Base-by-base conservation (phyloP, 257 asterid species). In the Solanum okadae region DNA sequence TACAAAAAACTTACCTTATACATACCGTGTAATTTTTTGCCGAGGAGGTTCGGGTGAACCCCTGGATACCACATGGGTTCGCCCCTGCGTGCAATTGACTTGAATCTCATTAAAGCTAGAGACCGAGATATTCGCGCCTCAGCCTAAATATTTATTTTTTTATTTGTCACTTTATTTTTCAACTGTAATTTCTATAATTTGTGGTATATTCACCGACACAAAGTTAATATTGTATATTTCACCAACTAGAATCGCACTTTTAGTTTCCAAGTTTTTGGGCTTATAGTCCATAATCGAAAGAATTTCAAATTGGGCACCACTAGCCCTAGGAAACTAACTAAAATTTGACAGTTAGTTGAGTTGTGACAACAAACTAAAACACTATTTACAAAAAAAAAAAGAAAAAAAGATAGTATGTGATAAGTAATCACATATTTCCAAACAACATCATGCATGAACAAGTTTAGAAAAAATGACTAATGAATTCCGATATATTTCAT, bases 121-220 rank as follows among this genome's bases (percentile, higher is more conserved):
- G 5, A 56, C 0, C 1, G 11, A 56, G 0, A 56, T 56, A 56
- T 56, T 18, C 0, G 1, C 0, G 1, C 5, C 1, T 59, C 2
- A 0, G 67, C 2, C 12, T 22, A 0, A 59, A 8, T 8, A 59
- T 59, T 59, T 56, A 6, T 49, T 49, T 5, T 1, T 52, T 49
- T 15, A 49, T 52, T 52, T 16, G 8, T 16, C 10, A 18, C 2
- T 56, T 56, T 52, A 18, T 35, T 35, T 35, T 35, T 35, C 8
- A 1, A 35, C 38, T 6, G 1, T 34, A 34, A 34, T 56, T 52
- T 16, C 1, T 20, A 59, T 20, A 59, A 59, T 59, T 59, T 20
- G 12, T 20, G 13, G 0, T 8, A 59, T 59, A 59, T 59, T 20
- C 25, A 59, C 25, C 1, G n/a, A 59, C 5, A 0, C 1, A 59